phyloP scores from a whole-genome alignment of 2,329 filamentous ascomycete genomes.

The Cercospora sp. region DNA sequence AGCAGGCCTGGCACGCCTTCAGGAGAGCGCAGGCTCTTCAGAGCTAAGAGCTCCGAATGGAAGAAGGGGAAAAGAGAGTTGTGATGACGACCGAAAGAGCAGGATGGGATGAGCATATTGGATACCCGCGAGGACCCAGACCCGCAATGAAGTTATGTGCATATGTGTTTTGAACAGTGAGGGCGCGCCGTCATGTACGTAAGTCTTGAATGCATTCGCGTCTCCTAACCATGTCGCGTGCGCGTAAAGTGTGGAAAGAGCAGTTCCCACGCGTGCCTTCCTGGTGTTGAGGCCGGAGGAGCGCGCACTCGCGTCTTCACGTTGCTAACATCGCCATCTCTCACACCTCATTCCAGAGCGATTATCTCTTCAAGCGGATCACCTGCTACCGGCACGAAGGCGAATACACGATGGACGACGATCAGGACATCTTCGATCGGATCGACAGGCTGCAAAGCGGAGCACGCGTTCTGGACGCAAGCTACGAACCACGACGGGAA shows the following conservation, averaged over 20 bases:
- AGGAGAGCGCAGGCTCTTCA: conserved; percentile 41
- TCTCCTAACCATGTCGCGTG: background rate
- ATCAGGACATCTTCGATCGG: conserved; percentile 32
- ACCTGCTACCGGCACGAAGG: background rate
- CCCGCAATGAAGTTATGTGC: conserved; percentile 16
- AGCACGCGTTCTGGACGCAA: conserved; percentile 16
- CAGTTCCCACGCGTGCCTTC: conserved; percentile 14
- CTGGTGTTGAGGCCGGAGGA: background rate
- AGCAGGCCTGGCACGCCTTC: conserved; percentile 45
- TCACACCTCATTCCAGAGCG: background rate
- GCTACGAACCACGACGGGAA: conserved; percentile 5
- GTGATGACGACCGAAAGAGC: conserved; percentile 24
- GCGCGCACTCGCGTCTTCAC: background rate
- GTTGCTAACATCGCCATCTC: background rate
- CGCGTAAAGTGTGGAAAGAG: conserved; percentile 2
- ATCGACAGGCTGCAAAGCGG: conserved; percentile 32
- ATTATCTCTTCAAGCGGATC: background rate
- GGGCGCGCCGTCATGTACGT: background rate
- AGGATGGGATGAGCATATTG: conserved; percentile 1
- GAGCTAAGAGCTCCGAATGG: conserved; percentile 34
- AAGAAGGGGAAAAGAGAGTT: conserved; percentile 41
- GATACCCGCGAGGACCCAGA: conserved; percentile 19
- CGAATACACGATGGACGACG: conserved; percentile 19
- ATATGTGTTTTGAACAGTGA: background rate
- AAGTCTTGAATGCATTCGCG: conserved; percentile 1